Evolutionary conservation across 257 asterid species (phyloP).

Genomic region (Lithospermum erythrorhizon): DNA sequence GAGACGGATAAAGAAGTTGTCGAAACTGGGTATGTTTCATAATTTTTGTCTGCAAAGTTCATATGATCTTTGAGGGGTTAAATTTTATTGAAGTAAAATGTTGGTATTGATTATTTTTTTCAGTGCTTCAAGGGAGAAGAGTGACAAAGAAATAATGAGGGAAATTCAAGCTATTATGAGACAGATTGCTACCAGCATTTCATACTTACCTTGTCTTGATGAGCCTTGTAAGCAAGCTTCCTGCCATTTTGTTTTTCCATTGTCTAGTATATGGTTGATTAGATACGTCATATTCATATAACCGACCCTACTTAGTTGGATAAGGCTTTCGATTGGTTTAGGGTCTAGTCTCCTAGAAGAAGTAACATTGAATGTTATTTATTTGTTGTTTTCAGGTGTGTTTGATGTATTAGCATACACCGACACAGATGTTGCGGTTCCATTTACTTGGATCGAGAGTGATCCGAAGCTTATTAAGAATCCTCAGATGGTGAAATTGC

Average conservation of each 20-base stretch:
- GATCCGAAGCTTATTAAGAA: conserved; percentile 81
- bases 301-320: too few relatives aligned
- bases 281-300: too few relatives aligned
- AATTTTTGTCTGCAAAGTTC: neutral
- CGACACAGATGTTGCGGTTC: conserved; percentile 66
- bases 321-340: too few relatives aligned
- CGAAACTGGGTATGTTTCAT: conserved; percentile 59
- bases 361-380: neutral
- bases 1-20: conserved; percentile 79
- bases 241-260: too few relatives aligned
- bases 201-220: conserved; percentile 91
- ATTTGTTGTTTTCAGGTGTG: conserved; percentile 35
- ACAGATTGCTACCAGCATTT: conserved; percentile 91
- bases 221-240: conserved; percentile 48
- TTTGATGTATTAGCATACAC: conserved; percentile 89
- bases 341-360: neutral
- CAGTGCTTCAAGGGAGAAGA: conserved; percentile 81
- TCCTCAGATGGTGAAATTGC: conserved; percentile 95
- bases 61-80: neutral
- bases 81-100: neutral
- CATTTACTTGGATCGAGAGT: conserved; percentile 95
- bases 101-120: conserved; percentile 3
- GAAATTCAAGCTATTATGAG: conserved; percentile 98
- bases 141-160: conserved; percentile 92
- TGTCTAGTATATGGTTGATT: too few relatives aligned